Evolutionary conservation across 2,329 filamentous ascomycete species (phyloP).

Genomic region (Dothiorella sarmentorum): DNA sequence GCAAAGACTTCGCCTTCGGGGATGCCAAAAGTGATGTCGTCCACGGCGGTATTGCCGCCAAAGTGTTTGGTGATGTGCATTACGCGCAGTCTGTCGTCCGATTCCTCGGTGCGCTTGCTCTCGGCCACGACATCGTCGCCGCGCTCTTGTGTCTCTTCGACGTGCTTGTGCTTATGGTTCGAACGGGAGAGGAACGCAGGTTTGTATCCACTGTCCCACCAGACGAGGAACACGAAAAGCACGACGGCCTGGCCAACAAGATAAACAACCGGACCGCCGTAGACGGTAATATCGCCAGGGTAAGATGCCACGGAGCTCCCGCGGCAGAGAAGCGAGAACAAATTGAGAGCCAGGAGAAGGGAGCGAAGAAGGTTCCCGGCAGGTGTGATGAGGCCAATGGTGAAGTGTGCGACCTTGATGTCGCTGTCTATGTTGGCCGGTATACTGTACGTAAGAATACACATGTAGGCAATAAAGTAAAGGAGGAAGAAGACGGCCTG

Average conservation of each 20-base stretch:
- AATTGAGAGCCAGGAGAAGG: slow-evolving; percentile 74
- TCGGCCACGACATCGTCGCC: slow-evolving; percentile 63
- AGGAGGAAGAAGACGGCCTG: slow-evolving; percentile 58
- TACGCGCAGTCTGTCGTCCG: slow-evolving; percentile 70
- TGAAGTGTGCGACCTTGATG: slow-evolving; percentile 69
- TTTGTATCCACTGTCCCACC: slow-evolving; percentile 69
- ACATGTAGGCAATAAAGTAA: slow-evolving; percentile 48
- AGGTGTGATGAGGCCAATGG: slow-evolving; percentile 70
- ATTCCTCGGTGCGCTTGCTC: slow-evolving; percentile 58
- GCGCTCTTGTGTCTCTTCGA: slow-evolving; percentile 44
- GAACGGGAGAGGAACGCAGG: slow-evolving; percentile 52
- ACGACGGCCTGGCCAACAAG: slow-evolving; percentile 69
- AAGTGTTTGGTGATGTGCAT: slow-evolving; percentile 79
- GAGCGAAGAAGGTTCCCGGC: slow-evolving; percentile 72
- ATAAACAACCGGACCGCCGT: slow-evolving; percentile 82
- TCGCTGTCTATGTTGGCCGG: slow-evolving; percentile 64
- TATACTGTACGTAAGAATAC: slow-evolving; percentile 70
- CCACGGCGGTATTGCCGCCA: slow-evolving; percentile 68
- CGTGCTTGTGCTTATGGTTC: slow-evolving; percentile 38
- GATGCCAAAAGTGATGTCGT: slow-evolving; percentile 82
- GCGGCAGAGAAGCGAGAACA: slow-evolving; percentile 75
- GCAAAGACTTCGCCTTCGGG: slow-evolving; percentile 80
- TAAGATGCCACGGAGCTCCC: slow-evolving; percentile 61
- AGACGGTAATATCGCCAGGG: slow-evolving; percentile 68
- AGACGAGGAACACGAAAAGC: slow-evolving; percentile 70